These are phyloP conservation scores for Aspergillus luchuensis DNA, from an alignment of 2,329 filamentous ascomycete species.

Conservation along the genomic window DNA sequence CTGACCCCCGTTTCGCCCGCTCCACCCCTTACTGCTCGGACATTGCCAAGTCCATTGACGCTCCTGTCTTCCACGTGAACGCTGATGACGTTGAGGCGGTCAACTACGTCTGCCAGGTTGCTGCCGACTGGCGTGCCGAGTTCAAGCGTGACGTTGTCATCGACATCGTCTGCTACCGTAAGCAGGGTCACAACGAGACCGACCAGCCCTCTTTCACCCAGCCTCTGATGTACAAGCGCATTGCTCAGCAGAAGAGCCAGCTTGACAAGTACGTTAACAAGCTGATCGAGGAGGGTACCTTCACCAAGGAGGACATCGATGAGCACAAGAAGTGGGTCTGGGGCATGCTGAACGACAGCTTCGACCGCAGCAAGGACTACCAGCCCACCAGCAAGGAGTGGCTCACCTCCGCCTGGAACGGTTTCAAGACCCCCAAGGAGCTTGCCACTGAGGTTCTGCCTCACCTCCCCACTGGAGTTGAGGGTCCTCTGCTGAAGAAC, in stretches of 20 bases:
- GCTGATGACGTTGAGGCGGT: constrained; percentile 97
- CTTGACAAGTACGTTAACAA: constrained; percentile 91
- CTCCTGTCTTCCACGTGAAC: constrained; percentile 98
- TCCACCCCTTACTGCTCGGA: constrained; percentile 99
- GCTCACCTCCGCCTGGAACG: constrained; percentile 98
- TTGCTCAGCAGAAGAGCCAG: constrained; percentile 78
- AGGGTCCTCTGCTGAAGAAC: constrained; percentile 70
- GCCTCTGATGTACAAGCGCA: constrained; percentile 98
- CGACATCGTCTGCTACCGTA: constrained; percentile 98
- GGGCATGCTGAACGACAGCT: constrained; percentile 98
- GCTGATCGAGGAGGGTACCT: constrained; percentile 87
- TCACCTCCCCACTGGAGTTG: constrained; percentile 83
- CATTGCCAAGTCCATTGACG: constrained; percentile 98
- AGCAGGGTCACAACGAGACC: constrained; percentile 98
- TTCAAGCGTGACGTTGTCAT: constrained; percentile 99
- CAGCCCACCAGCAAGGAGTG: constrained; percentile 95
- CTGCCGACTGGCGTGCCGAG: constrained; percentile 95
- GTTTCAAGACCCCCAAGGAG: constrained; percentile 98
- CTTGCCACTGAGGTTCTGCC: constrained; percentile 90
- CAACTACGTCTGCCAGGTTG: constrained; percentile 96
- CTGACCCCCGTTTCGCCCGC: constrained; percentile 93
- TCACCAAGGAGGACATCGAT: constrained; percentile 95
- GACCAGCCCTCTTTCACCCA: constrained; percentile 99
- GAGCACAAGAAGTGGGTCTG: constrained; percentile 99
- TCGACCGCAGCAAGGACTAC: constrained; percentile 96